Base-by-base conservation (phyloP, 2,329 filamentous ascomycete species). In the Colletotrichum neosansevieriae region DNA sequence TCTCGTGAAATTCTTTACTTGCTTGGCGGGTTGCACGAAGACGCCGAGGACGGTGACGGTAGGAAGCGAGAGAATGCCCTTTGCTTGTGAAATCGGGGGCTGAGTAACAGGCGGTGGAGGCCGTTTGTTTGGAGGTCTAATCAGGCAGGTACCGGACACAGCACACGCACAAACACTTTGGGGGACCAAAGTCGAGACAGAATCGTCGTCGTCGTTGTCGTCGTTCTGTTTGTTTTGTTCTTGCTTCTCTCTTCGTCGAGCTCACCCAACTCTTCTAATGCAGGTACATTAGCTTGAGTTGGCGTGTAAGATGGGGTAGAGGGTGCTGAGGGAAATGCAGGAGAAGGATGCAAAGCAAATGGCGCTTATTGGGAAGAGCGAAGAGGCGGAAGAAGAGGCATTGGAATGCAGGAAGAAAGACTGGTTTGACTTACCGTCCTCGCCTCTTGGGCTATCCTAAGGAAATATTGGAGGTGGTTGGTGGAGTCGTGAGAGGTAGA, bases 401-500 rank as follows among this genome's bases (percentile, higher is more conserved):
- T 69, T 70, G 70, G 56, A 44, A 58, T 4, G 13, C 36, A 38
- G 13, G 5, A 54, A 65, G 61, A 56, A 66, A 69, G 51, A 58
- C 56, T 44, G 49, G 24, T 57, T 49, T 42, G 42, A 67, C 69
- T 70, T 62, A 72, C 70, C 70, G 61, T 71, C 70, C 69, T 72
- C 66, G 63, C 69, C 66, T 69, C 69, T 71, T 54, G 58, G 70
- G 68, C 68, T 67, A 49, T 59, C 59, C 68, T 70, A 32, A 54
- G 56, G 58, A 59, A 60, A 64, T 72, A 73, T 73, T 62, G 73
- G 74, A 76, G 74, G 76, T 76, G 76, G 76, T 77, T 77, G 76
- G 75, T 71, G 74, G 71, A 75, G 75, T 76, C 75, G 74, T 77
- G 74, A 69, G 66, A 78, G 74, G 76, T 75, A 72, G 75, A 74